These are phyloP conservation scores for Boechera divaricarpa DNA, from an alignment of 345 rosid species.

Conservation along the genomic window DNA sequence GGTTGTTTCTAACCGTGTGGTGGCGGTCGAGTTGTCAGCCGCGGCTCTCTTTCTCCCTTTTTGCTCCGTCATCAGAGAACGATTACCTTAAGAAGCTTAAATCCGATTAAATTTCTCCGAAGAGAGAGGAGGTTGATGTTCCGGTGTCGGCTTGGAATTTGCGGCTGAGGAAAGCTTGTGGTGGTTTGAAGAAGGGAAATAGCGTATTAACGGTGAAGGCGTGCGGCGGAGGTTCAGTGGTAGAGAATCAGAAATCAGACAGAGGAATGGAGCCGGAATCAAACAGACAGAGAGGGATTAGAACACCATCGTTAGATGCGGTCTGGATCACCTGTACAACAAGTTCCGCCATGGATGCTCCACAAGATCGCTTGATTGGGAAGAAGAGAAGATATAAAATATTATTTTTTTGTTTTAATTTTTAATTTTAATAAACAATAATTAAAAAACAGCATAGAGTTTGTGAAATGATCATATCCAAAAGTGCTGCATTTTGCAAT, in stretches of 20 bases:
- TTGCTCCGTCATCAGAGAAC: conserved; percentile 51
- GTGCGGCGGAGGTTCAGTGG: conserved; percentile 32
- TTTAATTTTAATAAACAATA: no score
- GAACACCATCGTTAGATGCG: no score
- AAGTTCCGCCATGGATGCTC: no score
- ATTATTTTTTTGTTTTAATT: no score
- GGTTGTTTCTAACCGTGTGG: conserved; percentile 35
- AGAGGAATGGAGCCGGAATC: conserved; percentile 60
- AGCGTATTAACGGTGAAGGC: conserved; percentile 26
- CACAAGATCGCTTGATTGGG: no score
- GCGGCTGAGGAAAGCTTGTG: conserved; percentile 61
- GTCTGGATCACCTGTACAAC: no score
- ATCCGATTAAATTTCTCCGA: conserved; percentile 34
- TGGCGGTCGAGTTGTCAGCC: conserved; percentile 68
- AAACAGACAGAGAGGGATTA: conserved; percentile 60
- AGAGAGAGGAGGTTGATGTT: conserved; percentile 31
- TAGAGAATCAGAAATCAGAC: conserved; percentile 43
- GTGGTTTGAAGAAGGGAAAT: conserved; percentile 32
- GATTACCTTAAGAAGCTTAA: conserved; percentile 26
- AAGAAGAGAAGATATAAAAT: no score
- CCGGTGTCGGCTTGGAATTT: conserved; percentile 66
- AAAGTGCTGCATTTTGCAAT: no score
- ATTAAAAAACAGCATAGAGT: no score
- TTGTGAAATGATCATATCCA: no score
- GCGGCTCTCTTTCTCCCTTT: conserved; percentile 49